These are phyloP conservation scores for Cladosporium sp. DNA, from an alignment of 2,329 filamentous ascomycete species.

Conservation along the genomic window DNA sequence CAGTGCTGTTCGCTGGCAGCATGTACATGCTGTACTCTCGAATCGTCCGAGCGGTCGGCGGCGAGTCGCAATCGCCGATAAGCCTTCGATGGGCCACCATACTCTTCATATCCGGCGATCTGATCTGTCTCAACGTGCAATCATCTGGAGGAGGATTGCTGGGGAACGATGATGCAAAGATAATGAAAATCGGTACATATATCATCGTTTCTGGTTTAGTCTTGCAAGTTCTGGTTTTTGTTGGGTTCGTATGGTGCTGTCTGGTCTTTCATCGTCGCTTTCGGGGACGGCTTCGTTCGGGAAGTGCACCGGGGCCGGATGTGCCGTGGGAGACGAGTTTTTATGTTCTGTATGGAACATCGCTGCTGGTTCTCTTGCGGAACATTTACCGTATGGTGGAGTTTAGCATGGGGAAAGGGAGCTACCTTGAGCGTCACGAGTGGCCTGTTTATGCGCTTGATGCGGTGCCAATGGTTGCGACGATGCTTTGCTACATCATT, in stretches of 20 bases:
- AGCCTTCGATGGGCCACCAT: background rate
- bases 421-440: background rate
- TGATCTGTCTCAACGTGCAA: conserved; percentile 1
- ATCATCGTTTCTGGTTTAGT: background rate
- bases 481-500: no score
- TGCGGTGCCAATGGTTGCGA: no score
- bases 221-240: conserved; percentile 1
- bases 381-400: conserved; percentile 7
- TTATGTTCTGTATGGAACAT: background rate
- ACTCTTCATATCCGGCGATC: background rate
- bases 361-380: background rate
- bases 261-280: background rate
- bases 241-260: background rate
- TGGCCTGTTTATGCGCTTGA: conserved; percentile 5
- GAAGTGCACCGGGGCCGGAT: no score
- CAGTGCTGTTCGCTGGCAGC: conserved; percentile 7
- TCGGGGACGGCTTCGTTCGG: background rate
- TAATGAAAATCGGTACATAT: background rate
- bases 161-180: background rate
- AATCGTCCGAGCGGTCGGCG: background rate
- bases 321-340: no score
- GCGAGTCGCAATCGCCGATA: background rate
- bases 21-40: conserved; percentile 10
- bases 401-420: background rate
- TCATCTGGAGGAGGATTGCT: background rate